phyloP scores from a whole-genome alignment of 306 rosid genomes.

The Corylus avellana region DNA sequence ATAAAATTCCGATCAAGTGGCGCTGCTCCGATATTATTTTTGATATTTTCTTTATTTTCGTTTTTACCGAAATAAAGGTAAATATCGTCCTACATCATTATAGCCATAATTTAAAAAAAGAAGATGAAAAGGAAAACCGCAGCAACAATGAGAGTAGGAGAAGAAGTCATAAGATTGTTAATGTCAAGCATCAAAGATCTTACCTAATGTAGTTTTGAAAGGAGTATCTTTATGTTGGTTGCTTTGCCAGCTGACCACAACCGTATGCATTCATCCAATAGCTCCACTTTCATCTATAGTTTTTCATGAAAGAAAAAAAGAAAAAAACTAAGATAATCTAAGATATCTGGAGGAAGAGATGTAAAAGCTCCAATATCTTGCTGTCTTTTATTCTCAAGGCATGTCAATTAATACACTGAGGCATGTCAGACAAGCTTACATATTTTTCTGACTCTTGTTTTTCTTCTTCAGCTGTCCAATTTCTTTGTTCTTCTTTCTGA shows the following conservation, averaged over 20 bases:
- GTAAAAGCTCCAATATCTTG: neutral
- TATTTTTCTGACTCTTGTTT: slow-evolving; percentile 20
- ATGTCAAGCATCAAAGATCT: slow-evolving; percentile 18
- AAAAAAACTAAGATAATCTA: neutral
- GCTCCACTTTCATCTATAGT: slow-evolving; percentile 50
- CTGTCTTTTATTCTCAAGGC: neutral
- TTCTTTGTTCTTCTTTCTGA: slow-evolving; percentile 30
- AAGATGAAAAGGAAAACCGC: too few relatives aligned
- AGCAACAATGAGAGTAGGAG: neutral
- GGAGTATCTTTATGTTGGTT: slow-evolving; percentile 70
- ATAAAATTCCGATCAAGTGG: too few relatives aligned
- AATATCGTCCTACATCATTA: too few relatives aligned
- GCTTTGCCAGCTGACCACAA: slow-evolving; percentile 89
- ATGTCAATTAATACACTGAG: too few relatives aligned
- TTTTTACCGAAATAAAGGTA: too few relatives aligned
- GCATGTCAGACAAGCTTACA: slow-evolving; percentile 25
- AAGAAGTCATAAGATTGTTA: slow-evolving; percentile 13
- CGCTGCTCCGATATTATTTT: too few relatives aligned
- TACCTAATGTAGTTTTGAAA: slow-evolving; percentile 81
- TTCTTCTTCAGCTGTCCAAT: slow-evolving; percentile 31
- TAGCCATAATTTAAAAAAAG: too few relatives aligned
- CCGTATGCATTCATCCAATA: slow-evolving; percentile 65
- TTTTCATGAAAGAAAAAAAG: slow-evolving; percentile 15
- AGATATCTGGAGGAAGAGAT: slow-evolving; percentile 1
- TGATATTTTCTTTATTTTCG: too few relatives aligned